phyloP scores from a whole-genome alignment of 768 basidiomycete genomes.

The Scleroderma bovista region DNA sequence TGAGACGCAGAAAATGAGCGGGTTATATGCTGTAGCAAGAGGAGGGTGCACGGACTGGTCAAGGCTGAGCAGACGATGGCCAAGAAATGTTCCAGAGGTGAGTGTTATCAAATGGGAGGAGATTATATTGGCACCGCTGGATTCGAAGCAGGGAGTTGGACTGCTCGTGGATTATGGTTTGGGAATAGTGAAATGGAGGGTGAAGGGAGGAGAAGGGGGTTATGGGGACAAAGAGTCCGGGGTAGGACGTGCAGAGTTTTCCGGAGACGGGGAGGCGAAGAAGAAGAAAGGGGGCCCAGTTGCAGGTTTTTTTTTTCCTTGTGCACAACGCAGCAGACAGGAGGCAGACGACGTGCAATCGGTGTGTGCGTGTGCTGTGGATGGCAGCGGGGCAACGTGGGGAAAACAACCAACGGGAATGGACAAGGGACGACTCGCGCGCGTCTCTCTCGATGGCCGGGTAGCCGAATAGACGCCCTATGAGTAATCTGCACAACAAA shows the following conservation, averaged over 20 bases:
- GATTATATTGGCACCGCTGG: constrained; percentile 14
- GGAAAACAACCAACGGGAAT: neutral
- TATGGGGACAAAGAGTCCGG: constrained; percentile 23
- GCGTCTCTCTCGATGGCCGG: neutral
- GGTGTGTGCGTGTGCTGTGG: neutral
- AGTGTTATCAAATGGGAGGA: constrained; percentile 15
- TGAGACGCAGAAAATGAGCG: constrained; percentile 5
- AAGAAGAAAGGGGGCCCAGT: constrained; percentile 18
- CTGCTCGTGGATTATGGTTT: constrained; percentile 15
- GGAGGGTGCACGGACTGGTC: constrained; percentile 13
- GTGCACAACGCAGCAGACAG: neutral
- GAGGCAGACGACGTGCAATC: neutral
- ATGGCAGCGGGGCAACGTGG: neutral
- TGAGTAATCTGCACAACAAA: too few relatives aligned
- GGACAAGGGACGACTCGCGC: neutral
- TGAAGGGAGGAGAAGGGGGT: constrained; percentile 14
- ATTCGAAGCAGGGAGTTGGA: constrained; percentile 10
- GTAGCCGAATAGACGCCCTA: neutral
- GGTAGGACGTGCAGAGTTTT: constrained; percentile 24
- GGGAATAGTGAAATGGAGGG: constrained; percentile 19
- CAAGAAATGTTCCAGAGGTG: constrained; percentile 14
- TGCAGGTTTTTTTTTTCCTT: neutral
- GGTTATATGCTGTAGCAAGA: constrained; percentile 1
- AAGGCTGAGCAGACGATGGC: constrained; percentile 7
- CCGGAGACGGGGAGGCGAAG: constrained; percentile 17